Evolutionary conservation across 2,329 filamentous ascomycete genomes (phyloP), one percentile per base, ranked within the genome.

Genomic region (Fusarium nodosum): DNA sequence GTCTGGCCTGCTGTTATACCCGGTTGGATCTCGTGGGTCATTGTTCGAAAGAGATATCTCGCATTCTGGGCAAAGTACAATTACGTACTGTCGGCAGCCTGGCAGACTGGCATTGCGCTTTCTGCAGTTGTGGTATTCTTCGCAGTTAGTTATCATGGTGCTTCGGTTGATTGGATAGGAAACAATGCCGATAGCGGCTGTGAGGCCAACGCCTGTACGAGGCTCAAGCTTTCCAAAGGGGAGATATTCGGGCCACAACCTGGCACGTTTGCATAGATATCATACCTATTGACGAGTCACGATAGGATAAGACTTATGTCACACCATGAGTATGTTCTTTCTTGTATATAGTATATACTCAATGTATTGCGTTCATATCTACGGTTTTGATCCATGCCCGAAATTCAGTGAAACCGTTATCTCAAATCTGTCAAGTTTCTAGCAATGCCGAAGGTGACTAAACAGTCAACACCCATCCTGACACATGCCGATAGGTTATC

Each of bases 81-180:
- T 67, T 85, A 83, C 56, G 82, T 85, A 7, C 76, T 85, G 3
- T 84, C 84, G 1, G 82, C 84, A 1, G 78, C 83, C 2, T 81
- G 83, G 60, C 81, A 78, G 3, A 78, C 80, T 0, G 83, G 79
- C 2, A 80, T 86, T 22, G 83, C 84, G 11, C 77, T 86, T 33
- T 73, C 82, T 0, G 83, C 77, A 6, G 76, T 86, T n/a, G 66
- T 86, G 45, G 83, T 86, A 51, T 83, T 86, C 75, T 87, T 86
- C 59, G 78, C 80, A 2, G 75, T 86, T 7, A 78, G 82, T 60
- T 83, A 79, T 68, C 73, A 73, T 1, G 75, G 74, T 0, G 68
- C 77, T 5, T 72, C 78, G 30, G 56, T 85, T 22, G 62, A 79
- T 5, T 85, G 83, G 83, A 84, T 83, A 78, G 83, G 83, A 2